These are phyloP conservation scores for Candida ortonii DNA, from an alignment of 805 yeast genomes.

Conservation along the genomic window DNA sequence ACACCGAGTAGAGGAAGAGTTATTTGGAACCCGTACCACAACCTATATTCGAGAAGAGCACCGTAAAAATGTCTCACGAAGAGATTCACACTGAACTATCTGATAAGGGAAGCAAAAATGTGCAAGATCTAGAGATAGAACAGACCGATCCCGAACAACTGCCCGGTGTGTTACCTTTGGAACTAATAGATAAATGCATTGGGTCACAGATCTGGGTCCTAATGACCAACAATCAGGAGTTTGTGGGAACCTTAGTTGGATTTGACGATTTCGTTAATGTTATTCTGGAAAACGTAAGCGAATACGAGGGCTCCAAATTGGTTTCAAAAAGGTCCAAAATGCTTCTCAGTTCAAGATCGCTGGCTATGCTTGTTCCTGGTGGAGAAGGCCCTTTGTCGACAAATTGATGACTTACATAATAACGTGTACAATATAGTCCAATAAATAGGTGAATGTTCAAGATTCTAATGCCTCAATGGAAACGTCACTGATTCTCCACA, in stretches of 20 bases:
- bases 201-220: conserved; percentile 78
- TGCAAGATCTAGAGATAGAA: no score
- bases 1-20: no score
- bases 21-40: no score
- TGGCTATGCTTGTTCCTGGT: conserved; percentile 63
- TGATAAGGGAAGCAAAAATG: no score
- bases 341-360: conserved; percentile 68
- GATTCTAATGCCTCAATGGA: conserved; percentile 45
- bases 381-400: conserved; percentile 35
- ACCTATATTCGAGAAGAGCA: no score
- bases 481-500: conserved; percentile 71
- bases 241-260: conserved; percentile 84
- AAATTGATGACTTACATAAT: background rate
- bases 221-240: conserved; percentile 64
- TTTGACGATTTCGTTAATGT: conserved; percentile 95
- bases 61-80: no score
- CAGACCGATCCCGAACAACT: no score
- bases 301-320: conserved; percentile 42
- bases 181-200: conserved; percentile 81
- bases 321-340: conserved; percentile 52
- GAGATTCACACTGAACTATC: no score
- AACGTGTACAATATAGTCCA: conserved; percentile 4
- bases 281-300: conserved; percentile 79
- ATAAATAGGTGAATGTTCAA: conserved; percentile 4
- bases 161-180: conserved; percentile 59